Base-by-base conservation (phyloP, 2,329 filamentous ascomycete species). In the Alternaria postmessia region DNA sequence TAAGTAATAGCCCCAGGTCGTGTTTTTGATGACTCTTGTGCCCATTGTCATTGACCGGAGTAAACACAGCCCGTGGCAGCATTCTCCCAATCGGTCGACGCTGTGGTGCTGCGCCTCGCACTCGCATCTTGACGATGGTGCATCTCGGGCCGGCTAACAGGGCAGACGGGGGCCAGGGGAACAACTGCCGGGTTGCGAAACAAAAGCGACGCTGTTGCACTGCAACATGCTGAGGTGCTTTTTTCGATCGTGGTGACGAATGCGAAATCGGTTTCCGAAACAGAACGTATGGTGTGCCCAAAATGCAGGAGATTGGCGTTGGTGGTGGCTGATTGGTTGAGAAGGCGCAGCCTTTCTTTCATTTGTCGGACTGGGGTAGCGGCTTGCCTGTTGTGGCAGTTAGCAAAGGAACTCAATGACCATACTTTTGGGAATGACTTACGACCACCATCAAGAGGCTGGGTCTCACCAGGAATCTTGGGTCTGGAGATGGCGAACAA, bases 51-150 rank as follows among this genome's bases (percentile, higher is more conserved):
- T 59, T 74, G 64, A 75, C 72, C 73, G 73, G 70, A 57, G 54
- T 24, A 59, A 42, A 64, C 73, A 74, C 73, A 75, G 73, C 74
- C 71, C 66, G 46, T 41, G n/a, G 53, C 57, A 63, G 63, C 63
- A 61, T 66, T 61, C 59, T 53, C 52, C 57, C 59, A 52, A 46
- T 60, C 53, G 57, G 62, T 62, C 55, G 58, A 54, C 28, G 26
- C 36, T 30, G 44, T 32, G n/a, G 18, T 61, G 67, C 72, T 73
- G 68, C 71, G 71, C 72, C 71, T 58, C 68, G 52, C 28, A 30
- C 12, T 51, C 22, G 41, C 39, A 53, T 34, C 39, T 54, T 57
- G 57, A 57, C 65, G 55, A 63, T 48, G 57, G 51, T 20, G 49
- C 56, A 46, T 49, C 26, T 43, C 14, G 36, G 54, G 47, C 41